Evolutionary conservation across 1,139 yeast genomes (phyloP).

Genomic region (Hemisphaericaspora subhashii): DNA sequence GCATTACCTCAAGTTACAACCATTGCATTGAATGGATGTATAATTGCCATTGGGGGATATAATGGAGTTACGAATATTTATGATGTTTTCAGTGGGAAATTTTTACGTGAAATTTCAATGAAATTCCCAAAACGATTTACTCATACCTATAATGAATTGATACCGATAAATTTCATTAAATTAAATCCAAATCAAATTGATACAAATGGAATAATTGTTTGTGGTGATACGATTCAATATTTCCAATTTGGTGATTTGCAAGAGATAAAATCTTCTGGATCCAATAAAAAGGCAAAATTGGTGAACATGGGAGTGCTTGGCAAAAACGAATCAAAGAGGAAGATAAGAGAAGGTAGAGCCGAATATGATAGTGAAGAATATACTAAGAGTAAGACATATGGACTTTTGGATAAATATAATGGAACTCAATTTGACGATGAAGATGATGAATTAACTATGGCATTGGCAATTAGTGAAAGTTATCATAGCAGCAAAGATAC

Average conservation of each 20-base stretch:
- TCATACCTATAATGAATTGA: slow-evolving; percentile 22
- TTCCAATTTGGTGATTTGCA: slow-evolving; percentile 54
- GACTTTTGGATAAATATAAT: slow-evolving; percentile 45
- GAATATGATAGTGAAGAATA: slow-evolving; percentile 34
- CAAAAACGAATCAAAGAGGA: slow-evolving; percentile 17
- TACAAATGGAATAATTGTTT: slow-evolving; percentile 54
- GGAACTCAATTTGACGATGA: slow-evolving; percentile 40
- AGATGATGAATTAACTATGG: slow-evolving; percentile 50
- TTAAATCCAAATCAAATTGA: slow-evolving; percentile 43
- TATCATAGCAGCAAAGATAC: slow-evolving; percentile 12
- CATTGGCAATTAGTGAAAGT: slow-evolving; percentile 54
- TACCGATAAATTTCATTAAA: slow-evolving; percentile 44
- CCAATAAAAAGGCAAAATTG: slow-evolving; percentile 10
- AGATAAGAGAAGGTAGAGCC: slow-evolving; percentile 36
- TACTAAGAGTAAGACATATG: slow-evolving; percentile 20
- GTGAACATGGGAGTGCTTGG: slow-evolving; percentile 11
- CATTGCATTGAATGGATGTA: slow-evolving; percentile 40
- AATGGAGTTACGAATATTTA: slow-evolving; percentile 63
- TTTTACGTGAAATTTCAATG: slow-evolving; percentile 47
- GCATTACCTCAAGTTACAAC: slow-evolving; percentile 21
- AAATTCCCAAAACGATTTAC: slow-evolving; percentile 45
- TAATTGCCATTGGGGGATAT: slow-evolving; percentile 61
- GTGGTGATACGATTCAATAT: slow-evolving; percentile 60
- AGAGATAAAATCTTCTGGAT: not conserved
- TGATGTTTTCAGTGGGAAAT: slow-evolving; percentile 62